Base-by-base conservation (phyloP, 148 eudicot genomes). In the Amaranthus palmeri region DNA sequence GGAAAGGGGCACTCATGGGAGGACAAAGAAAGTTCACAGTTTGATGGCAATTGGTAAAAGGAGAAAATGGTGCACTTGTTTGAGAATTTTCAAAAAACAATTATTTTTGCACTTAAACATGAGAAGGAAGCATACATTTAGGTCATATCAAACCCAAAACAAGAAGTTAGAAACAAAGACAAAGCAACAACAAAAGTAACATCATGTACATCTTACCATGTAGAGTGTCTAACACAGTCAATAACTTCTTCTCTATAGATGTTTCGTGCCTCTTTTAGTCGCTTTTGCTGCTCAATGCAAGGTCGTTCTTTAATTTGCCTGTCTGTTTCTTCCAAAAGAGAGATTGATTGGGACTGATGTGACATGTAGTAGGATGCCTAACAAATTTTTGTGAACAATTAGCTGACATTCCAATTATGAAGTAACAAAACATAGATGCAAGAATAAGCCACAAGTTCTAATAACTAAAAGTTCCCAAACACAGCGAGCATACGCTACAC, bases 321-420 rank as follows among this genome's bases (percentile, higher is more conserved):
- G 84, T 93, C 98, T 25, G 92, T 88, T 80, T 93, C 98, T 77
- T 93, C 98, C 72, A 93, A 75, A 56, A 88, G 88, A 46, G 91
- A 75, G 61, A 91, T 84, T n/a, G 82, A 86, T 52, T 93, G 98
- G 17, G 97, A 85, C 79, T 93, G 98, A 76, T 84, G 92, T 67
- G 90, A 85, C 88, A 89, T 83, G 83, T 84, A 93, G 67, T 86
- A 86, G 13, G 97, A 93, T 80, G 92, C 98, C 98, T 93, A 76
- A 86, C 49, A 80, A 68, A 46, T 5, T 11, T 40, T 53, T 62
- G 25, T 6, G 63, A 48, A 72, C 4, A 18, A 69, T 45, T 55
- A 61, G 56, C 17, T 54, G 46, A 62, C 11, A 71, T 42, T 55
- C 42, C 25, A 52, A 25, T 25, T 25, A 25, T 25, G 36, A 25